phyloP scores from a whole-genome alignment of 176 grass and related monocot species.

The Avena atlantica region DNA sequence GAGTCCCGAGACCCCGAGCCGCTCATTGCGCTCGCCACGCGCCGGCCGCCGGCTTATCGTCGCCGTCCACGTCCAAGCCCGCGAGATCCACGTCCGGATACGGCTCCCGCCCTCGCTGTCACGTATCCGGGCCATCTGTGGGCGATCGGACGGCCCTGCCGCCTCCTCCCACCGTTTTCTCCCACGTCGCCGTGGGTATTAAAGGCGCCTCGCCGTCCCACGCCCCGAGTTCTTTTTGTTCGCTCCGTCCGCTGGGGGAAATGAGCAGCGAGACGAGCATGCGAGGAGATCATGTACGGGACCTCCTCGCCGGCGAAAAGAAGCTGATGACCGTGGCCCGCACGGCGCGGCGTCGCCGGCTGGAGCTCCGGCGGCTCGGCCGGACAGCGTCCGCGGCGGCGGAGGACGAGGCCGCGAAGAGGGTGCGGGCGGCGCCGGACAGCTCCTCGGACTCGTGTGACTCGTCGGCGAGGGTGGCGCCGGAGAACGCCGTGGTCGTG shows the following conservation, averaged over 20 bases:
- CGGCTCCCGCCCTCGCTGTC: conserved; percentile 40
- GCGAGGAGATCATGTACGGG: conserved; percentile 11
- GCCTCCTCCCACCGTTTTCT: not conserved
- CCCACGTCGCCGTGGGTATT: conserved; percentile 32
- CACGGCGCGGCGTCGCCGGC: conserved; percentile 18
- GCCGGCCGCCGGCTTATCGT: conserved; percentile 10
- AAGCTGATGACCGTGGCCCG: not conserved
- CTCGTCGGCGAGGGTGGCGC: conserved; percentile 18
- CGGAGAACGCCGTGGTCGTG: not conserved
- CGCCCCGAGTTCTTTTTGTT: not conserved
- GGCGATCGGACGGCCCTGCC: not conserved
- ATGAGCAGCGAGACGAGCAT: conserved; percentile 42
- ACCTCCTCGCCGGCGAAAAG: not conserved
- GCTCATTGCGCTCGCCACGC: conserved; percentile 39
- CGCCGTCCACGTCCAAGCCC: conserved; percentile 49
- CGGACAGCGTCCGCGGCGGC: not conserved
- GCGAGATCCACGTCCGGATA: conserved; percentile 46
- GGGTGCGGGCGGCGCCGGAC: not conserved
- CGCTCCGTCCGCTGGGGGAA: not conserved
- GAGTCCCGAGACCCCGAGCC: conserved; percentile 42
- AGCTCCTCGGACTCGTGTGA: conserved; percentile 1
- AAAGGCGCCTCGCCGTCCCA: conserved; percentile 4
- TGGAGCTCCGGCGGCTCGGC: conserved; percentile 20
- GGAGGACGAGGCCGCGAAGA: conserved; percentile 30
- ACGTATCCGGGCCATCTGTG: conserved; percentile 28